Conservation (phyloP, 2,329 filamentous ascomycete genomes). For the Scedosporium aurantiacum region DNA sequence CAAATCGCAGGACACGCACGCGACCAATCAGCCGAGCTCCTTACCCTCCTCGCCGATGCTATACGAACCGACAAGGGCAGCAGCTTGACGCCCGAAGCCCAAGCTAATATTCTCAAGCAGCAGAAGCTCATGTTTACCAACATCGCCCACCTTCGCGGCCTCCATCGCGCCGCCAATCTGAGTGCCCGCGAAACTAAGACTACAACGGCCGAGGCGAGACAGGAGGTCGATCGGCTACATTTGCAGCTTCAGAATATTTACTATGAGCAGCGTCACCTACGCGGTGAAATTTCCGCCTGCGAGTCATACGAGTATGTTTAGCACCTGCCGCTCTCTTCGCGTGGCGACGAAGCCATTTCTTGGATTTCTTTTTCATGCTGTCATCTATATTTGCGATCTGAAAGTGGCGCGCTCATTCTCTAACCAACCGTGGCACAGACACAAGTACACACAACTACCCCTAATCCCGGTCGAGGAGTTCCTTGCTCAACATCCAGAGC, state of each 20-base stretch:
- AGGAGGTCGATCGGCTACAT: constrained; percentile 85
- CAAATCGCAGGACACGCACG: constrained; percentile 63
- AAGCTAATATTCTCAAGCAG: constrained; percentile 55
- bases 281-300: constrained; percentile 81
- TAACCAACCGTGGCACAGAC: constrained; percentile 38
- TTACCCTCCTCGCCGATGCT: constrained; percentile 37
- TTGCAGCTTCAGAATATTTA: constrained; percentile 91
- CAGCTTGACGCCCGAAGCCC: constrained; percentile 33
- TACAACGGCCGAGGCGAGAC: constrained; percentile 72
- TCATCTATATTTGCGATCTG: neutral
- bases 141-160: constrained; percentile 66
- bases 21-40: constrained; percentile 56
- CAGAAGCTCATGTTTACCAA: constrained; percentile 73
- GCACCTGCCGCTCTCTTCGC: neutral
- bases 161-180: constrained; percentile 74
- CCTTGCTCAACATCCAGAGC: constrained; percentile 62
- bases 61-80: constrained; percentile 32
- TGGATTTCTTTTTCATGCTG: neutral
- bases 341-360: neutral
- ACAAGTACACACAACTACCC: constrained; percentile 79
- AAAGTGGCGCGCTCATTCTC: neutral
- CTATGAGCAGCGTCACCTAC: constrained; percentile 87
- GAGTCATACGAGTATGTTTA: constrained; percentile 75
- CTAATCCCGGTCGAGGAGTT: constrained; percentile 79
- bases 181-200: constrained; percentile 77